Evolutionary conservation across 2,329 filamentous ascomycete genomes (phyloP).

Genomic region (Phoma sp.): DNA sequence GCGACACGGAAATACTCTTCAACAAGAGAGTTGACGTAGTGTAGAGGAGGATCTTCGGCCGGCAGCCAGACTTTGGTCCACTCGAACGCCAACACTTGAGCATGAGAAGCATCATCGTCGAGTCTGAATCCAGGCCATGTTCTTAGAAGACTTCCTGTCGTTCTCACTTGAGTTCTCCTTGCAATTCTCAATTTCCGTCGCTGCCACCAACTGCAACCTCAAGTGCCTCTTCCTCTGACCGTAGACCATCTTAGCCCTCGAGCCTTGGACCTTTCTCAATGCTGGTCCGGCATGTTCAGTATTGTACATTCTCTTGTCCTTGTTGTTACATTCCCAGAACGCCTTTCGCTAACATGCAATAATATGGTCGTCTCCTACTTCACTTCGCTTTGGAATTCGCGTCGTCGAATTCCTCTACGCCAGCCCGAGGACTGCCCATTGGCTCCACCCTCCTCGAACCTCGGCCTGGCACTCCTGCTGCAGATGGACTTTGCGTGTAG

Average conservation of each 20-base stretch:
- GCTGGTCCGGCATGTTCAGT: neutral
- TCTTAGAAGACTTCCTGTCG: neutral
- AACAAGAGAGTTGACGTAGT: neutral
- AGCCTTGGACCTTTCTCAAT: neutral
- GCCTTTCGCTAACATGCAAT: conserved; percentile 15
- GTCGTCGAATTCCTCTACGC: conserved; percentile 5
- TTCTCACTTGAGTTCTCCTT: neutral
- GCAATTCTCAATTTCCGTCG: neutral
- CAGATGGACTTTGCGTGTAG: conserved; percentile 37
- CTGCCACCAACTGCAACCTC: neutral
- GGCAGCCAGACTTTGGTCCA: neutral
- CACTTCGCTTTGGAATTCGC: conserved; percentile 1
- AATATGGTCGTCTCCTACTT: neutral
- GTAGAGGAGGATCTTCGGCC: neutral
- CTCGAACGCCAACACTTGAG: neutral
- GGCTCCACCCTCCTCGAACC: conserved; percentile 22
- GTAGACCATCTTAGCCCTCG: neutral
- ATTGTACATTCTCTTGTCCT: conserved; percentile 8
- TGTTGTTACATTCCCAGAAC: conserved; percentile 2
- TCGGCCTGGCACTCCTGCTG: conserved; percentile 13
- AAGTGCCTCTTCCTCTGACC: neutral
- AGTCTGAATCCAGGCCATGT: too few relatives aligned
- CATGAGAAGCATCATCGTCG: neutral
- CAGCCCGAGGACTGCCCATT: conserved; percentile 5
- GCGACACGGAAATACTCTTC: neutral